Percentiles rank a stretch among this genome's conserved stretches.
phyloP scores from a whole-genome alignment of 2,329 filamentous ascomycete genomes.

The Botrytis medusae region DNA sequence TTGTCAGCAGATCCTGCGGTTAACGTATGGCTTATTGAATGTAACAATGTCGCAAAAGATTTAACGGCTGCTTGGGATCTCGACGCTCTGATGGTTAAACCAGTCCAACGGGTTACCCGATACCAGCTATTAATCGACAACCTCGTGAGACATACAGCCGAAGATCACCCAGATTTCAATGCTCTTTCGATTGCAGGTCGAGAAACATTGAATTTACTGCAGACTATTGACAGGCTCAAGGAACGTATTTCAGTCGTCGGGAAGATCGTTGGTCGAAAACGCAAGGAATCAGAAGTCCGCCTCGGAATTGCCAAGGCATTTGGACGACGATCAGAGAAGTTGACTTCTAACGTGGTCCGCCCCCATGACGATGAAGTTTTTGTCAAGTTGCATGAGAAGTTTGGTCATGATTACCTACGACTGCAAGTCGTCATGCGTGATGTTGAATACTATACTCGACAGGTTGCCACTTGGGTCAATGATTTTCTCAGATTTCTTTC shows the following conservation, averaged over 20 bases:
- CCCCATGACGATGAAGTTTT: slow-evolving; percentile 76
- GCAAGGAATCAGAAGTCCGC: slow-evolving; percentile 85
- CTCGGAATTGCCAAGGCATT: slow-evolving; percentile 86
- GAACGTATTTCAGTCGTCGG: slow-evolving; percentile 91
- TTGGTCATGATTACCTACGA: slow-evolving; percentile 88
- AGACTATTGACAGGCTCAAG: slow-evolving; percentile 93
- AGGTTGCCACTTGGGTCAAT: slow-evolving; percentile 75
- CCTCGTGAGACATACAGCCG: slow-evolving; percentile 74
- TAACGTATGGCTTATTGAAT: slow-evolving; percentile 88
- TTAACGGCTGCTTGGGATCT: slow-evolving; percentile 93
- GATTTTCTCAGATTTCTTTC: slow-evolving; percentile 78
- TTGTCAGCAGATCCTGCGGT: slow-evolving; percentile 64
- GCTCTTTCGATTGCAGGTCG: slow-evolving; percentile 57
- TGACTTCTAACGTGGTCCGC: slow-evolving; percentile 70
- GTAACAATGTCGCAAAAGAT: slow-evolving; percentile 87
- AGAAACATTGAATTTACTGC: slow-evolving; percentile 63
- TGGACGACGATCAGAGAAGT: slow-evolving; percentile 60
- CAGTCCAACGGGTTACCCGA: slow-evolving; percentile 90
- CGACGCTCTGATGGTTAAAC: slow-evolving; percentile 95
- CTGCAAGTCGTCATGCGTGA: slow-evolving; percentile 84
- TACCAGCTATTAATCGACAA: slow-evolving; percentile 85
- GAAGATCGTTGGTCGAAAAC: slow-evolving; percentile 78
- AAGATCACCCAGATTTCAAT: slow-evolving; percentile 78
- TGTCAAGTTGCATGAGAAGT: slow-evolving; percentile 77
- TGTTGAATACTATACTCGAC: slow-evolving; percentile 88